Evolutionary conservation across 257 asterid species (phyloP).

Genomic region (Osmanthus fragrans): DNA sequence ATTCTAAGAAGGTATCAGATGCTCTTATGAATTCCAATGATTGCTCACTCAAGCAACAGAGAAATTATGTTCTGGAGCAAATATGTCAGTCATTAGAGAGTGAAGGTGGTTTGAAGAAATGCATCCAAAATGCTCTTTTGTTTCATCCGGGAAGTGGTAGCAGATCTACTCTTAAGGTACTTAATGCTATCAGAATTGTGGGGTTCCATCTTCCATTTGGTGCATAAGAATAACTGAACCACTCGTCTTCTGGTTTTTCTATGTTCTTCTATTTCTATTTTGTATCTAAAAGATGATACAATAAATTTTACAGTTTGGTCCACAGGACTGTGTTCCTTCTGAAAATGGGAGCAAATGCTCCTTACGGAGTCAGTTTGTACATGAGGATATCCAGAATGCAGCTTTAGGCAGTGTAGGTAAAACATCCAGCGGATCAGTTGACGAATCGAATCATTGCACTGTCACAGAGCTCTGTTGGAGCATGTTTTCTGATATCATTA

Average conservation of each 20-base stretch:
- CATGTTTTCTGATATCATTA: slow-evolving; percentile 50
- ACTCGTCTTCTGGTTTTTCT: neutral
- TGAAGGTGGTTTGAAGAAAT: slow-evolving; percentile 52
- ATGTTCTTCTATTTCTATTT: neutral
- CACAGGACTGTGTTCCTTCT: slow-evolving; percentile 52
- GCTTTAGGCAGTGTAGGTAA: slow-evolving; percentile 23
- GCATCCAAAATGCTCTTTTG: slow-evolving; percentile 47
- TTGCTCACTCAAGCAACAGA: slow-evolving; percentile 41
- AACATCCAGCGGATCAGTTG: slow-evolving; percentile 35
- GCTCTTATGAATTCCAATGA: slow-evolving; percentile 26
- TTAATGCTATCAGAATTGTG: neutral
- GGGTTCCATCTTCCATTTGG: neutral
- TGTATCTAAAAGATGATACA: neutral
- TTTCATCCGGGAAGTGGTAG: slow-evolving; percentile 44
- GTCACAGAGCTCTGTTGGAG: slow-evolving; percentile 49
- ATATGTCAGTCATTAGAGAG: slow-evolving; percentile 47
- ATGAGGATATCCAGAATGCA: slow-evolving; percentile 28
- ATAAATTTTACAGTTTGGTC: slow-evolving; percentile 15
- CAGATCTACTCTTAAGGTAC: slow-evolving; percentile 53
- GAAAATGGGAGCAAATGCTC: slow-evolving; percentile 40
- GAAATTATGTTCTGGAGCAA: slow-evolving; percentile 63
- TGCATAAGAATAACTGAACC: neutral
- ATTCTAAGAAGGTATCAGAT: slow-evolving; percentile 31
- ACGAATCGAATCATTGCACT: slow-evolving; percentile 30
- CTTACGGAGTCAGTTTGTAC: slow-evolving; percentile 27